Percentiles rank a stretch among this genome's conserved stretches.
These are phyloP conservation scores for Suhomyces anneliseae DNA, from an alignment of 1,139 yeast genomes.

Conservation along the genomic window DNA sequence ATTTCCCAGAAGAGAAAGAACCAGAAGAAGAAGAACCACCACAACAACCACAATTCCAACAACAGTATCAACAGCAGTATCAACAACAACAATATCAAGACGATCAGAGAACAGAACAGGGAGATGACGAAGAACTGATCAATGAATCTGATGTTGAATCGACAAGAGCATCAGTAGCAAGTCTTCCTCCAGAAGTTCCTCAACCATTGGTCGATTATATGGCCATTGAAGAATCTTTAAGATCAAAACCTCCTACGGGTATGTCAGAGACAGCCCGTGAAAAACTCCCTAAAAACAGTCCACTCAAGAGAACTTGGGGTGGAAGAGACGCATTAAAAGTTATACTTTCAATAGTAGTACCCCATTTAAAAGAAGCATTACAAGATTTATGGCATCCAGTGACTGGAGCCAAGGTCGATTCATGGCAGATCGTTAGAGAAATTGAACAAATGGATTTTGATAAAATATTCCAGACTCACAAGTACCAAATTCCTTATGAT, in stretches of 20 bases:
- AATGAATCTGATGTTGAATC: constrained; percentile 1
- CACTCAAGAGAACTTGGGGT: constrained; percentile 57
- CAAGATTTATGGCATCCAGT: constrained; percentile 36
- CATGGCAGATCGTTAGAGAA: constrained; percentile 36
- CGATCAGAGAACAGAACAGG: neutral
- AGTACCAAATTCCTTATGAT: constrained; percentile 30
- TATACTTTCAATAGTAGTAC: constrained; percentile 45
- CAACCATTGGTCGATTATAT: constrained; percentile 11
- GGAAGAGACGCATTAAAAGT: constrained; percentile 54
- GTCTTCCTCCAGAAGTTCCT: constrained; percentile 1
- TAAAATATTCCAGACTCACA: constrained; percentile 19
- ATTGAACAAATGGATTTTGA: constrained; percentile 39
- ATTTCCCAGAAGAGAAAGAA: constrained; percentile 18
- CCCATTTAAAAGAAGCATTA: constrained; percentile 35
- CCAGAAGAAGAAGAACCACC: constrained; percentile 1
- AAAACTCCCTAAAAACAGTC: constrained; percentile 54
- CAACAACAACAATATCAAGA: neutral
- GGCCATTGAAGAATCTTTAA: constrained; percentile 31
- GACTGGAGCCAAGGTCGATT: constrained; percentile 25
- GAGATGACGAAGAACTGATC: constrained; percentile 1
- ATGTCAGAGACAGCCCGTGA: constrained; percentile 60
- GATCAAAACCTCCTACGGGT: constrained; percentile 56
- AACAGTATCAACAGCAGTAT: neutral
- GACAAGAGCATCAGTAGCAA: neutral
- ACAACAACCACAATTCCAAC: neutral